Conservation (phyloP, 768 basidiomycete genomes). For the Phylloporus sp. region DNA sequence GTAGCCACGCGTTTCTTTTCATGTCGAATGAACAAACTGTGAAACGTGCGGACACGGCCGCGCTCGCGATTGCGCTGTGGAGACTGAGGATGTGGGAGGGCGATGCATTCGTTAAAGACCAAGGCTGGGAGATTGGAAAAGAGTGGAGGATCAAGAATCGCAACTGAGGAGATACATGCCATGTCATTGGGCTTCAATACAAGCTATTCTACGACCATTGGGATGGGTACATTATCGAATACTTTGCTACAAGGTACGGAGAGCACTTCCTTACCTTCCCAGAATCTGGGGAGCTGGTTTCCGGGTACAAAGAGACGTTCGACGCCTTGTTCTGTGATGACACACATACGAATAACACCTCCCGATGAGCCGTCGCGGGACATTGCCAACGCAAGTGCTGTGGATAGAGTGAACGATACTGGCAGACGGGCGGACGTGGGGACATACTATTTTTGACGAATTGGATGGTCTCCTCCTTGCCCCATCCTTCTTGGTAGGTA, state of each 20-base stretch:
- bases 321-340: constrained; percentile 89
- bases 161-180: not conserved
- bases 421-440: not conserved
- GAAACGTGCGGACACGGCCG: constrained; percentile 53
- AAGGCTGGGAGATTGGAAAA: constrained; percentile 37
- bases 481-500: constrained; percentile 93
- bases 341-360: constrained; percentile 94
- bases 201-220: constrained; percentile 44
- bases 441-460: constrained; percentile 94
- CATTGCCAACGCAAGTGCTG: constrained; percentile 94
- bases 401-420: constrained; percentile 3
- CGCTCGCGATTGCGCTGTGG: constrained; percentile 72
- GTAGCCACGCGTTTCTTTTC: constrained; percentile 68
- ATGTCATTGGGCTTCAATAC: too few relatives aligned
- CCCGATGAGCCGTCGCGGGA: constrained; percentile 96
- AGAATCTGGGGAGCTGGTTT: constrained; percentile 82
- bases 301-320: constrained; percentile 93
- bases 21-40: constrained; percentile 46
- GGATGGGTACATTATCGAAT: constrained; percentile 25
- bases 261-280: constrained; percentile 78
- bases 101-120: constrained; percentile 18
- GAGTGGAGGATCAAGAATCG: constrained; percentile 21
- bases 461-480: constrained; percentile 79
- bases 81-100: constrained; percentile 75
- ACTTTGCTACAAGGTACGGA: constrained; percentile 28